Base-by-base conservation (phyloP, 208 protist genomes). In the Herpetomonas samuelpessoai region DNA sequence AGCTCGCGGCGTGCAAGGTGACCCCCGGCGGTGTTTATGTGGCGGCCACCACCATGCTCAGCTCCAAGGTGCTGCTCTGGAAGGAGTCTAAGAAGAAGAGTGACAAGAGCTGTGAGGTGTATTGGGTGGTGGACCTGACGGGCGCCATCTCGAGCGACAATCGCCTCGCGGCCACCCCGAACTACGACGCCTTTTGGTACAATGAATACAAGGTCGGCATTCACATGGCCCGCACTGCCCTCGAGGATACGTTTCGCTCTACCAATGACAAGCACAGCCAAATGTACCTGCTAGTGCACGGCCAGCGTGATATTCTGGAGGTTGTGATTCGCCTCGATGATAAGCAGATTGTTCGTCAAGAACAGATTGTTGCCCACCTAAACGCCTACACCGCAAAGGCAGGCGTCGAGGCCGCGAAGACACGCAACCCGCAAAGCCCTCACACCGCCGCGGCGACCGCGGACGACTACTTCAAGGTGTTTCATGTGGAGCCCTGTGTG, bases 1-100 rank as follows among this genome's bases (percentile, higher is more conserved):
- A 52, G 9, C 58, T 89, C 22, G 73, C 71, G 27, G 62, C 62
- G 19, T 88, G 83, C 60, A 58, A 69, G 14, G 65, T 86, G 14
- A 91, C 83, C 0, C 87, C 87, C n/a, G 83, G 83, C 22, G 87
- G 83, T 21, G 60, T 71, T 21, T 93, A 89, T 63, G 75, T 93
- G 9, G 68, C 71, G 6, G 87, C 83, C 7, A 76, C 76, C 12
- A 91, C 81, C 27, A 76, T 78, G 69, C 72, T 82, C 57, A 65
- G 75, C 29, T 82, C 83, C 10, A 77, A 78, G 45, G 55, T 91
- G 30, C 65, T 90, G 29, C 57, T 93, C 53, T 93, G 87, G 84
- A 78, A 62, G 26, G 74, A 87, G 58, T 71, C 45, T 51, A 86
- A 88, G 66, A 93, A 93, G 62, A 84, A 78, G 30, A 68, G 66